Evolutionary conservation across 164 flowering plant genomes (phyloP), one percentile per base, ranked within the genome.

Genomic region (Liriodendron chinense): DNA sequence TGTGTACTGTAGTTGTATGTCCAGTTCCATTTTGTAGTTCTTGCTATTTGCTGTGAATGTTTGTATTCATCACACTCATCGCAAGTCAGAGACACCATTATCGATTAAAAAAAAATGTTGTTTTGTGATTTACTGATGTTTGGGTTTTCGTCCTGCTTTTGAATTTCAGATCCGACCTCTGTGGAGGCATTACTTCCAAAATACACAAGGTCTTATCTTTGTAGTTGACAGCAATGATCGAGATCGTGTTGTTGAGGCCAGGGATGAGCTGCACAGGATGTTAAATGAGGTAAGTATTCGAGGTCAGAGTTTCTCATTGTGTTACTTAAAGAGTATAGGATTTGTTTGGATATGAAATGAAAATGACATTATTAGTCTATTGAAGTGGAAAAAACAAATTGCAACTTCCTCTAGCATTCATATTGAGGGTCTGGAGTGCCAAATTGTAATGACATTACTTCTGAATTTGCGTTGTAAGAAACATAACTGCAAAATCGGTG

Each of bases 101-200:
- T 34, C 5, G 43, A 34, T 34, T 34, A 34, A 34, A 34, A 34
- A 34, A 7, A 20, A 65, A 65, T 10, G 23, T 65, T 24, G 4
- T 13, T 65, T 28, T 7, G 21, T 26, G 9, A 34, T 26, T 34
- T 20, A 28, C 7, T 65, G 48, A 26, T 14, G 47, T 68, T 25
- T 65, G 9, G 12, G 12, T 65, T 25, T 25, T 68, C n/a, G 5
- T 26, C 48, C 1, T 16, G 2, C 6, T 0, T 68, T n/a, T 47
- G 18, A 10, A 9, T 21, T 47, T 21, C 80, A 90, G 94, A 90
- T 89, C 79, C 89, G 92, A 25, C 91, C 92, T 28, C 81, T 90
- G 88, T 90, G 94, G 94, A 89, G 92, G 76, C 92, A 90, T 70
- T 90, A 90, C 81, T 90, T 89, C 87, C 94, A 90, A 70, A 90